Base-by-base conservation (phyloP, 73 alveolate species). In the Paraurostyla sp. region DNA sequence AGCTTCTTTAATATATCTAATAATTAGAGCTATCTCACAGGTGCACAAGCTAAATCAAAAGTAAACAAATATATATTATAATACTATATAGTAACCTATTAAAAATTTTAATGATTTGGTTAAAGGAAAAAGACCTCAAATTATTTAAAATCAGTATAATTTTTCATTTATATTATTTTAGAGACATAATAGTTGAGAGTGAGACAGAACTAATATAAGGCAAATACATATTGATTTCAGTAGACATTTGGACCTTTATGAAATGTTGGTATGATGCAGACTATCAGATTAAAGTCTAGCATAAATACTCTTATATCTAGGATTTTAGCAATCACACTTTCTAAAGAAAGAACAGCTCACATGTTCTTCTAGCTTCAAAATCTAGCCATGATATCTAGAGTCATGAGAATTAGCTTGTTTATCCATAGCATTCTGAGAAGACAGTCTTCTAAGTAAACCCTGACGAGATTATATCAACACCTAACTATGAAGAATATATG, bases 21-120 rank as follows among this genome's bases (percentile, higher is more conserved):
- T 7, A 1, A 25, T 20, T 29, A 73, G 27, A 50, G 38, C 9
- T 49, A 25, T 73, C 38, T 43, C 32, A 73, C 86, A 23, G 82
- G 82, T 7, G 20, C 18, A 23, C 51, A 18, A 3, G 54, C 86
- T n/a, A 43, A 13, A 33, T 15, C 45, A 22, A 73, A 73, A 33
- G 80, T 62, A 62, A 32, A 32, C 32, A 62, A 62, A 22, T 27
- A 3, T 62, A 27, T 9, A 36, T 62, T 22, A 62, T n/a, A n/a
- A n/a, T 25, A 25, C 30, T 23, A 6, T 32, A 36, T 32, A 62
- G 52, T 43, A 45, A 20, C 71, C 86, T 0, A 73, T 73, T 45
- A 73, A 73, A 30, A 73, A 73, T 50, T 73, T 73, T 45, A 73
- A 73, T 48, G 86, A 73, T 49, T 48, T 73, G 15, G 86, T 73